These are phyloP conservation scores for Brettanomyces bruxellensis DNA, from an alignment of 805 yeast species.

Conservation along the genomic window DNA sequence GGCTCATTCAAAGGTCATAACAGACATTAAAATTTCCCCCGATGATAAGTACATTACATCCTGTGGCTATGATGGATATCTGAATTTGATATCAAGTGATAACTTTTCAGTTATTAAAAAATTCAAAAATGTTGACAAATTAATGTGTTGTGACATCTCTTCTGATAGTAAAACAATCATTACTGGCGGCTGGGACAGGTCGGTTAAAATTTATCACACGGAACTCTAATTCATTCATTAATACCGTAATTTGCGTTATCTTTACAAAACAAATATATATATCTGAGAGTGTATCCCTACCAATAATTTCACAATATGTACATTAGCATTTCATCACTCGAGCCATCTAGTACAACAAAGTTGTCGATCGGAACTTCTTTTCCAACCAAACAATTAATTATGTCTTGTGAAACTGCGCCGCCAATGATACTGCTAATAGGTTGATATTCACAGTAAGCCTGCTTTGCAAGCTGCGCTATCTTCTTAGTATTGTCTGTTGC, in stretches of 20 bases:
- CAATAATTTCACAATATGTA: constrained; percentile 26
- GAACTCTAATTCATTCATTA: too few relatives aligned
- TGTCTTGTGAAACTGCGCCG: constrained; percentile 85
- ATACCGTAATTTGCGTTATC: too few relatives aligned
- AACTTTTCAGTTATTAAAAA: constrained; percentile 54
- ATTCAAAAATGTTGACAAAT: constrained; percentile 55
- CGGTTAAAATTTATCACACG: constrained; percentile 41
- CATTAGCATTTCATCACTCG: constrained; percentile 66
- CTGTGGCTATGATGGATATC: constrained; percentile 60
- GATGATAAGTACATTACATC: constrained; percentile 41
- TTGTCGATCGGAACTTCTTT: constrained; percentile 80
- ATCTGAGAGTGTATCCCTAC: background rate
- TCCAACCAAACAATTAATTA: constrained; percentile 69
- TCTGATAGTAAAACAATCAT: constrained; percentile 35
- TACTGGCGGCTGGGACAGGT: constrained; percentile 80
- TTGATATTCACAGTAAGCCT: constrained; percentile 56
- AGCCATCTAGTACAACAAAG: constrained; percentile 67
- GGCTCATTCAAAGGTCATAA: constrained; percentile 67
- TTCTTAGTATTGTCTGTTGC: constrained; percentile 27
- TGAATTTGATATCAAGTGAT: constrained; percentile 59
- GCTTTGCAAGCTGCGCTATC: constrained; percentile 33
- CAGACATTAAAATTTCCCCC: constrained; percentile 49
- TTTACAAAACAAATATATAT: background rate
- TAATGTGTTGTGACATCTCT: constrained; percentile 55
- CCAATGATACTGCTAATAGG: constrained; percentile 87